A percentile compares a stretch with the other conserved stretches of the same genome.
These are phyloP conservation scores for Periconia digitata DNA, from an alignment of 2,329 filamentous ascomycete species.

Conservation along the genomic window DNA sequence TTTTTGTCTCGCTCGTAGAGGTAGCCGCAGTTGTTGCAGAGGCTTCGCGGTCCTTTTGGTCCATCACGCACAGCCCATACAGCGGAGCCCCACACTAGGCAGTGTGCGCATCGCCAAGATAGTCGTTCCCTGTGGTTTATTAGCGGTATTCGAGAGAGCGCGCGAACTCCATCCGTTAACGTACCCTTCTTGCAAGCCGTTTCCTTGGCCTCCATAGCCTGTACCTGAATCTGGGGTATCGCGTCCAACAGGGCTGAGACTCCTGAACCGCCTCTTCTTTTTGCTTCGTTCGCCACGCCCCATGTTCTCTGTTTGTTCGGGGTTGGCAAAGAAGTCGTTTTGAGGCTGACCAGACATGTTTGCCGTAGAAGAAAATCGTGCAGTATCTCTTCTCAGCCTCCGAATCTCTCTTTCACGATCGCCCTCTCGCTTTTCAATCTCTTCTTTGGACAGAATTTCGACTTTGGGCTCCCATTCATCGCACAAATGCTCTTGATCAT, in stretches of 20 bases:
- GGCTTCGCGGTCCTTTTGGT: conserved; percentile 76
- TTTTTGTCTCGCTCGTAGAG: conserved; percentile 85
- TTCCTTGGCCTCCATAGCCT: conserved; percentile 69
- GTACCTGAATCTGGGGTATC: conserved; percentile 76
- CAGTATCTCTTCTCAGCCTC: conserved; percentile 84
- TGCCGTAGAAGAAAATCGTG: conserved; percentile 83
- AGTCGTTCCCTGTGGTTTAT: conserved; percentile 63
- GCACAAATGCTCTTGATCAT: conserved; percentile 85
- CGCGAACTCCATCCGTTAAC: conserved; percentile 11
- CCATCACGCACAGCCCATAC: conserved; percentile 96
- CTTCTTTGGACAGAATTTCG: conserved; percentile 77
- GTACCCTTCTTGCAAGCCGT: conserved; percentile 53
- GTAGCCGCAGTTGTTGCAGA: conserved; percentile 92
- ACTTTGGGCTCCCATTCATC: conserved; percentile 56
- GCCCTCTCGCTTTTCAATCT: conserved; percentile 95
- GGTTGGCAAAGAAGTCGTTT: conserved; percentile 62
- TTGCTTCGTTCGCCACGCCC: conserved; percentile 90
- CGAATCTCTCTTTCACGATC: conserved; percentile 91
- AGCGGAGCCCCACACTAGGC: conserved; percentile 80
- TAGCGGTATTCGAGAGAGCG: neutral
- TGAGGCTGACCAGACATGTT: conserved; percentile 74
- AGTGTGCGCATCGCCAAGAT: conserved; percentile 87
- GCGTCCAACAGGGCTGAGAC: conserved; percentile 78
- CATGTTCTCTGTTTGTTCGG: conserved; percentile 70
- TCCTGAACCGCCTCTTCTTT: conserved; percentile 91